These are phyloP conservation scores for Xylaria sp. DNA, from an alignment of 2,329 filamentous ascomycete genomes.

Conservation along the genomic window DNA sequence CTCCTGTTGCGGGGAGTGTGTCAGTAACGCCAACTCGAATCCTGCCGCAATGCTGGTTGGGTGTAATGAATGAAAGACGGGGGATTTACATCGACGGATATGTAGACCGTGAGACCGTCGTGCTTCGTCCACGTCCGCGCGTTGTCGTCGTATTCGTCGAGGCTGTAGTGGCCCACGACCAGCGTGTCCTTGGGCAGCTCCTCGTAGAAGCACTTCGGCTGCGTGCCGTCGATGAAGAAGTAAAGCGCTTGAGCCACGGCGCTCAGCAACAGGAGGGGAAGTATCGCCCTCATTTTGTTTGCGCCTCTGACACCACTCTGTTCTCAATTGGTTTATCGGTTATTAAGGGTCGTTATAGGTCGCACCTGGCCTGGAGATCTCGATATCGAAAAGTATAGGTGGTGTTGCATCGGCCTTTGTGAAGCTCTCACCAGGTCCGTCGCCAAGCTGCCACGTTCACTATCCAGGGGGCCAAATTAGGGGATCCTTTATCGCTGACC, in stretches of 20 bases:
- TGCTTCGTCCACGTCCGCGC: constrained; percentile 76
- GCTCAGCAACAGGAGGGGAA: constrained; percentile 74
- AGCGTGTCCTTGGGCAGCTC: constrained; percentile 97
- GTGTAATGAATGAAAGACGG: neutral
- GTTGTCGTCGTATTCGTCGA: constrained; percentile 83
- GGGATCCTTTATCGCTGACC: constrained; percentile 21
- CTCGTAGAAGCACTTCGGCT: constrained; percentile 97
- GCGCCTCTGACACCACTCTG: constrained; percentile 19
- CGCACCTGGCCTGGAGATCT: constrained; percentile 4
- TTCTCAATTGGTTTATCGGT: constrained; percentile 37
- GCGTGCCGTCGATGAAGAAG: constrained; percentile 91
- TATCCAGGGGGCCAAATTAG: constrained; percentile 18
- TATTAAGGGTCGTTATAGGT: constrained; percentile 15
- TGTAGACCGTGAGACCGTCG: constrained; percentile 82
- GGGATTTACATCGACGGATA: constrained; percentile 81
- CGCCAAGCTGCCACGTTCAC: constrained; percentile 39
- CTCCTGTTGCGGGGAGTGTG: constrained; percentile 64
- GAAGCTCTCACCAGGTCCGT: constrained; percentile 34
- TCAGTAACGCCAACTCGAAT: neutral
- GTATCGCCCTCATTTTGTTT: constrained; percentile 66
- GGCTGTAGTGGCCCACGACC: constrained; percentile 91
- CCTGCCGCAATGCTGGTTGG: neutral
- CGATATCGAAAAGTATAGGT: neutral
- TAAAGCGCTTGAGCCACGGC: constrained; percentile 82
- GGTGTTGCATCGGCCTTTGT: constrained; percentile 27